phyloP scores from a whole-genome alignment of 2,329 filamentous ascomycete genomes.

The Ophiocordyceps sinensis region DNA sequence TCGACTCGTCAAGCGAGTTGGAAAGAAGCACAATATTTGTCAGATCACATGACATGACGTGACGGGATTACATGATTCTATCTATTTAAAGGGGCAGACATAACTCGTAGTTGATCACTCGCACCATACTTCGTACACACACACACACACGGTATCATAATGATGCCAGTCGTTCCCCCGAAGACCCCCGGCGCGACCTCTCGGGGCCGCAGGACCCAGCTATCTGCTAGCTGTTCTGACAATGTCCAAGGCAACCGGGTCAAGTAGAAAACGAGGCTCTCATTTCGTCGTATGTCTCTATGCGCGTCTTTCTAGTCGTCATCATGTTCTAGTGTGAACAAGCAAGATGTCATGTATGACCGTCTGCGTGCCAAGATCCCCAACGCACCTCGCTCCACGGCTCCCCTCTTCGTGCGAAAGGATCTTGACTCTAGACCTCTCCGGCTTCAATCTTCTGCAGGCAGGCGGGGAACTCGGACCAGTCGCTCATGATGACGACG shows the following conservation, averaged over 20 bases:
- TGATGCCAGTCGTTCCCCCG: too few species aligned
- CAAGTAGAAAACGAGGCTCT: conserved; percentile 4
- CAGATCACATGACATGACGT: too few species aligned
- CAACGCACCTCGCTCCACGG: background rate
- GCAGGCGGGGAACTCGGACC: conserved; percentile 37
- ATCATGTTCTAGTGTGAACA: background rate
- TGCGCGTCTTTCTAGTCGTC: conserved; percentile 1
- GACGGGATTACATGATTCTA: too few species aligned
- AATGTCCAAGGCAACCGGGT: background rate
- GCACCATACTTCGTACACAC: too few species aligned
- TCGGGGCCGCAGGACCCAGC: too few species aligned
- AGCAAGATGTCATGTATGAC: conserved; percentile 1
- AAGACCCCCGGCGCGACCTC: too few species aligned
- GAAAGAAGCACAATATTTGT: background rate
- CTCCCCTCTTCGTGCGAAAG: background rate
- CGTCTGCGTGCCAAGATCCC: background rate
- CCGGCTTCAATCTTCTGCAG: conserved; percentile 32
- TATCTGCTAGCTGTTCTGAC: too few species aligned
- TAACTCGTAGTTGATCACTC: too few species aligned
- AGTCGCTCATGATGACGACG: conserved; percentile 45
- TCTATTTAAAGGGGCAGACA: too few species aligned
- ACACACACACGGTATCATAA: too few species aligned
- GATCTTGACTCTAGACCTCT: conserved; percentile 9
- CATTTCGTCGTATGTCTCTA: conserved; percentile 10
- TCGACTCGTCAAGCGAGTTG: background rate